phyloP scores from a whole-genome alignment of 1,139 yeast genomes.

The Suhomyces bokatorum region DNA sequence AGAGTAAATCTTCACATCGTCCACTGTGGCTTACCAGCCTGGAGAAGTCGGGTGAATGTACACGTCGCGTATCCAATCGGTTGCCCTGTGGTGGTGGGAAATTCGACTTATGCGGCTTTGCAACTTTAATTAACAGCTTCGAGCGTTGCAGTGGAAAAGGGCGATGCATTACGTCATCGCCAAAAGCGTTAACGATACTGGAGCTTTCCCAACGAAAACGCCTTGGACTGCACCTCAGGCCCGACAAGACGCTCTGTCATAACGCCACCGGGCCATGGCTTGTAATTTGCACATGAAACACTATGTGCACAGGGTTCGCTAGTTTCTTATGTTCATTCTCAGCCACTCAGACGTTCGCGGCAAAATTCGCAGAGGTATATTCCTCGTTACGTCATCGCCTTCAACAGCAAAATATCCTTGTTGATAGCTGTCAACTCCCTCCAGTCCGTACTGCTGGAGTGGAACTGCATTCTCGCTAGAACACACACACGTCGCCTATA shows the following conservation, averaged over 20 bases:
- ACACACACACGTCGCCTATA: too few species aligned
- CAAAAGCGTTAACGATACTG: background rate
- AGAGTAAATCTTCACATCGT: too few species aligned
- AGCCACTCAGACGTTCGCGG: background rate
- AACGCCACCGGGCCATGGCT: background rate
- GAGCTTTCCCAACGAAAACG: background rate
- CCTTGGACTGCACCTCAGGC: background rate
- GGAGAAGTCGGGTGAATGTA: background rate
- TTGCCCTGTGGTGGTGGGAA: background rate
- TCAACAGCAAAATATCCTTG: background rate
- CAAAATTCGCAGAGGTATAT: background rate
- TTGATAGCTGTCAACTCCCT: too few species aligned
- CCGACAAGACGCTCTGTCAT: background rate
- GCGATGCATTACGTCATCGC: conserved; percentile 7
- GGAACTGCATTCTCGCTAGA: too few species aligned
- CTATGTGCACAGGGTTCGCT: background rate
- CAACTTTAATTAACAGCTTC: background rate
- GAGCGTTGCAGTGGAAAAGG: conserved; percentile 3
- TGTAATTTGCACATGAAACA: background rate
- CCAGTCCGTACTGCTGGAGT: too few species aligned
- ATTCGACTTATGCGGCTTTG: background rate
- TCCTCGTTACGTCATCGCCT: conserved; percentile 1
- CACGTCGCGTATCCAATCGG: background rate
- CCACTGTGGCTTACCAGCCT: background rate
- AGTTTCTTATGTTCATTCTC: background rate